Evolutionary conservation across 208 protist species (phyloP).

Genomic region (Crithidia expoeki): DNA sequence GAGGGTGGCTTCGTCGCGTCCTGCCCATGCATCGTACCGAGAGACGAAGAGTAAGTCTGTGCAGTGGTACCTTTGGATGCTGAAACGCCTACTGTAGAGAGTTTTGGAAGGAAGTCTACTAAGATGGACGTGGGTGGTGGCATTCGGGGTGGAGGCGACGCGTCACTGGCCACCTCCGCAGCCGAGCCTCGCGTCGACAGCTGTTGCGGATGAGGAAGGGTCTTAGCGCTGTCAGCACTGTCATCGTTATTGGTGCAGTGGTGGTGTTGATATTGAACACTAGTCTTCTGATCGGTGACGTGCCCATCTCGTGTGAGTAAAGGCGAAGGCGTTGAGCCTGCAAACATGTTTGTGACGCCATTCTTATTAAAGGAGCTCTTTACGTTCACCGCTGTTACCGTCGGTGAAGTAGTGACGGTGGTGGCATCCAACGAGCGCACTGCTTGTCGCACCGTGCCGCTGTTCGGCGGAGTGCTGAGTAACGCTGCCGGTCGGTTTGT

Average conservation of each 20-base stretch:
- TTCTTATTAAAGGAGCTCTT: background rate
- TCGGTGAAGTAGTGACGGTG: background rate
- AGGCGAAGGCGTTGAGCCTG: background rate
- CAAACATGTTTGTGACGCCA: background rate
- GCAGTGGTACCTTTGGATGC: background rate
- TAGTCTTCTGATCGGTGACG: background rate
- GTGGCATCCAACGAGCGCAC: background rate
- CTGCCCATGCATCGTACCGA: background rate
- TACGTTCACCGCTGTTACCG: background rate
- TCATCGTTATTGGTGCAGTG: background rate
- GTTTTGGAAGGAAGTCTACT: background rate
- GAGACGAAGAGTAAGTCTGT: too few species aligned
- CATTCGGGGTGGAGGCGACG: slow-evolving; percentile 3
- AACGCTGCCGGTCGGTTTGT: background rate
- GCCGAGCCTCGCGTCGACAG: background rate
- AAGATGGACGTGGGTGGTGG: background rate
- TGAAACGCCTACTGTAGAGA: background rate
- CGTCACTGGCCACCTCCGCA: background rate
- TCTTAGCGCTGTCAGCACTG: background rate
- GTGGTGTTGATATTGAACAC: background rate
- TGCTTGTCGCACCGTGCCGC: background rate
- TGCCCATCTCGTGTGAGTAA: background rate
- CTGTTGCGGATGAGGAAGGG: background rate
- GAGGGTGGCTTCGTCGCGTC: background rate
- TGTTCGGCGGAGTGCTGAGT: background rate